Base-by-base conservation (phyloP, 164 flowering plant species). In the Nymphaea thermarum region DNA sequence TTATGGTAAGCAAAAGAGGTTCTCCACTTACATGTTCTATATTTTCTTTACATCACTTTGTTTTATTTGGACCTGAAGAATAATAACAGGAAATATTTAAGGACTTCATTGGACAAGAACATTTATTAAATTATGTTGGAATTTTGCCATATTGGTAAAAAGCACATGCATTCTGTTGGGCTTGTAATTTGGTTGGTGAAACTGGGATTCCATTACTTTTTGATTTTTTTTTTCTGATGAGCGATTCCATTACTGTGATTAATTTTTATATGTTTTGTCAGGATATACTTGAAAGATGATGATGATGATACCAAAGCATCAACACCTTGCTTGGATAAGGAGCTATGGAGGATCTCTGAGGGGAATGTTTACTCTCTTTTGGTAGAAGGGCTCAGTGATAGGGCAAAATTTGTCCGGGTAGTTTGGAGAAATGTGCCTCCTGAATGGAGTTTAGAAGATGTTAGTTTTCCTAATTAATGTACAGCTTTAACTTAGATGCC, bases 261-360 rank as follows among this genome's bases (percentile, higher is more conserved):
- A 3, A 63, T 47, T 55, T 36, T 51, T 43, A n/a, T 2, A 15
- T 67, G 42, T 41, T 67, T 43, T 67, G 72, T 47, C 78, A 93
- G 98, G 71, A 71, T 93, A 75, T 82, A 89, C 70, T 76, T 91
- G 78, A 81, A 80, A 71, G 93, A 82, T 65, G 80, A 69, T 44
- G 80, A 69, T 44, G 68, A 60, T 62, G 80, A 80, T 72, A 77
- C 86, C 45, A 69, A 70, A 77, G 78, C 80, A 71, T 77, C 84
- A 14, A 95, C 90, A 67, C 85, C 80, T 81, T 91, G 89, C 77
- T 82, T 85, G 80, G 99, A 91, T 71, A 81, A 87, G 70, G 99
- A 94, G 67, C 88, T 90, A 67, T 94, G 99, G 99, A 91, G 99
- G 81, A 65, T 71, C 44, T 87, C 80, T 68, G 99, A 94, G 82